phyloP scores from a whole-genome alignment of 1,284 basidiomycete genomes.

The Apiotrichum porosum region DNA sequence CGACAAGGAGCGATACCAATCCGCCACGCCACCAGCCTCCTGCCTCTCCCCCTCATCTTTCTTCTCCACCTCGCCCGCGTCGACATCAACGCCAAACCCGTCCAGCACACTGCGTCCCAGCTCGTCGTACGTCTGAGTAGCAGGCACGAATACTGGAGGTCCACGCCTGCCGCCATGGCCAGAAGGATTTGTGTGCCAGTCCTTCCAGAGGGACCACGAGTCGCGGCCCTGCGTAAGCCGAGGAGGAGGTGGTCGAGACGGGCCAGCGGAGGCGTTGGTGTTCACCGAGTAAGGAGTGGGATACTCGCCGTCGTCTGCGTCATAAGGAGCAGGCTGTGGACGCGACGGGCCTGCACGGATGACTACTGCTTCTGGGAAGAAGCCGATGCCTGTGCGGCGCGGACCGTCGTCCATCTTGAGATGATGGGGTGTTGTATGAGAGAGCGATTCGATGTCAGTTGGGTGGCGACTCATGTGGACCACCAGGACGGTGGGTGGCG shows the following conservation, averaged over 20 bases:
- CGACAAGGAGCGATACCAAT: constrained; percentile 37
- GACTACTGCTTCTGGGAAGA: constrained; percentile 27
- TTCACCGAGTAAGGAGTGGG: too few relatives aligned
- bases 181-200: constrained; percentile 40
- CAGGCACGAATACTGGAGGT: constrained; percentile 36
- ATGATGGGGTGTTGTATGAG: background rate
- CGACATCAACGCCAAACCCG: constrained; percentile 29
- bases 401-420: too few relatives aligned
- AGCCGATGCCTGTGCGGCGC: constrained; percentile 10
- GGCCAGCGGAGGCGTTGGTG: too few relatives aligned
- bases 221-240: constrained; percentile 5
- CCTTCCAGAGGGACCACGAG: constrained; percentile 24
- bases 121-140: constrained; percentile 30
- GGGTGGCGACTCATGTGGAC: background rate
- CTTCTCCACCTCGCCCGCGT: constrained; percentile 5
- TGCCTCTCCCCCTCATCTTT: constrained; percentile 1
- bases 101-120: constrained; percentile 30
- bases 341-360: constrained; percentile 25
- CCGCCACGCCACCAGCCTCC: constrained; percentile 25
- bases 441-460: background rate
- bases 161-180: constrained; percentile 25
- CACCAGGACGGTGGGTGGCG: background rate
- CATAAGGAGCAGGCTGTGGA: constrained; percentile 1
- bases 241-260: background rate
- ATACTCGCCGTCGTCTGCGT: constrained; percentile 3